phyloP scores from a whole-genome alignment of 768 basidiomycete species.

The Pisolithus marmoratus region DNA sequence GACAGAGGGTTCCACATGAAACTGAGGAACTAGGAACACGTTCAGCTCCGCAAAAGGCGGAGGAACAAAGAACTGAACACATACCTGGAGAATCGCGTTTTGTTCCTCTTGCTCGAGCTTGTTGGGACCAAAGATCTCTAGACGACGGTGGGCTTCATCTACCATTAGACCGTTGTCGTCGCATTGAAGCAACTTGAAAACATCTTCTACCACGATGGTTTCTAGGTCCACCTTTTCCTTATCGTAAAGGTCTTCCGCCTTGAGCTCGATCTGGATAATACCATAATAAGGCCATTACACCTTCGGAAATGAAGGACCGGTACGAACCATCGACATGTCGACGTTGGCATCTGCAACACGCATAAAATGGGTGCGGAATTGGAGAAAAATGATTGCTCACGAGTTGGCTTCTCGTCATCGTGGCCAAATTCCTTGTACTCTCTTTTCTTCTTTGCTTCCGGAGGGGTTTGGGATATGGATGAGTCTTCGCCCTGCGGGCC shows the following conservation, averaged over 20 bases:
- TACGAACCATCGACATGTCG: conserved; percentile 70
- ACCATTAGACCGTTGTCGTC: conserved; percentile 68
- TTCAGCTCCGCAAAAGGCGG: neutral
- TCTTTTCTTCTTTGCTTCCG: conserved; percentile 53
- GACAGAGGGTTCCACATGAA: conserved; percentile 99
- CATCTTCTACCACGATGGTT: conserved; percentile 93
- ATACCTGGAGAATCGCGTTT: conserved; percentile 83
- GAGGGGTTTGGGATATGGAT: conserved; percentile 15
- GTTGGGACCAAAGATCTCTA: conserved; percentile 94
- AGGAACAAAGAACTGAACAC: conserved; percentile 6
- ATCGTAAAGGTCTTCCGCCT: conserved; percentile 91
- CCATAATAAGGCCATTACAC: neutral
- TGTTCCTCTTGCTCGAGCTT: conserved; percentile 89
- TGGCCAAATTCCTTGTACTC: conserved; percentile 87
- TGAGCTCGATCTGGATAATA: conserved; percentile 66
- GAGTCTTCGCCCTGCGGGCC: conserved; percentile 50
- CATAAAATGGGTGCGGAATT: neutral
- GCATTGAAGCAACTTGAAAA: conserved; percentile 94
- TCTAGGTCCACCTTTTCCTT: conserved; percentile 99
- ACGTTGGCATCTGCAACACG: conserved; percentile 66
- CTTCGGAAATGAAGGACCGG: conserved; percentile 3
- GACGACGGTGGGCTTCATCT: conserved; percentile 77
- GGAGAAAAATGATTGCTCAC: conserved; percentile 36
- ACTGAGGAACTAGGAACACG: conserved; percentile 59
- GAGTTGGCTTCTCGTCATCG: conserved; percentile 60